Percentiles rank a stretch among this genome's conserved stretches.
These are phyloP conservation scores for Astrocystis sublimbata DNA, from an alignment of 495 filamentous ascomycete genomes.

Conservation along the genomic window DNA sequence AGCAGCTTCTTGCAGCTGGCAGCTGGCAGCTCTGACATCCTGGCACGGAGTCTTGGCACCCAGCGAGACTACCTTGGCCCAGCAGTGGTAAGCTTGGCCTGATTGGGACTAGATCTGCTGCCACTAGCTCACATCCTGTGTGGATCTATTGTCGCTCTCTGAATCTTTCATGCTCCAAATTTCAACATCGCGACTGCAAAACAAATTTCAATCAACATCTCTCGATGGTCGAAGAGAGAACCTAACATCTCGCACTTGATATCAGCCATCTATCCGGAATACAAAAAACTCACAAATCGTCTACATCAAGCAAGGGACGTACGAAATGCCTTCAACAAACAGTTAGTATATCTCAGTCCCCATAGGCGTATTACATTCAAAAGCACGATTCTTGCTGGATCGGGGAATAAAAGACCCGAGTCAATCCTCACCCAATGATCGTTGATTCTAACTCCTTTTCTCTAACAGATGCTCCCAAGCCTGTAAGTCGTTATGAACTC, in stretches of 20 bases:
- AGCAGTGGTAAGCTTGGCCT: too few relatives aligned
- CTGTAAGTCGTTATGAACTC: slow-evolving; percentile 14
- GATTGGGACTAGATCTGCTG: too few relatives aligned
- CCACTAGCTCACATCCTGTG: not conserved
- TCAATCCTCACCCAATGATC: too few relatives aligned
- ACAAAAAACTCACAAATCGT: not conserved
- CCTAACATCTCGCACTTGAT: too few relatives aligned
- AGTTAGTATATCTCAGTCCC: too few relatives aligned
- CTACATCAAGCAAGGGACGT: not conserved
- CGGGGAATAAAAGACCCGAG: too few relatives aligned
- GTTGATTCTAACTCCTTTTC: too few relatives aligned
- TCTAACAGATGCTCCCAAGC: slow-evolving; percentile 16
- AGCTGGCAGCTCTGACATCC: not conserved
- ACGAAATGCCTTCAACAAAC: slow-evolving; percentile 18
- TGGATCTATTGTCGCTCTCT: slow-evolving; percentile 2
- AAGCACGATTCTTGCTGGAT: too few relatives aligned
- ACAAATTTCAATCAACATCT: not conserved
- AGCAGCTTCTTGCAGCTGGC: not conserved
- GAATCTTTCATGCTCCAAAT: slow-evolving; percentile 11
- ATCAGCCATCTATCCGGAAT: not conserved
- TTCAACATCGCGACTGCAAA: slow-evolving; percentile 7
- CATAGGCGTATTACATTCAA: too few relatives aligned
- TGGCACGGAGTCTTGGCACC: too few relatives aligned
- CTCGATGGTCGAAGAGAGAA: not conserved
- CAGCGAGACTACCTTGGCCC: too few relatives aligned